These are phyloP conservation scores for Tolypocladium nubicola DNA, from an alignment of 2,329 filamentous ascomycete genomes.

Conservation along the genomic window DNA sequence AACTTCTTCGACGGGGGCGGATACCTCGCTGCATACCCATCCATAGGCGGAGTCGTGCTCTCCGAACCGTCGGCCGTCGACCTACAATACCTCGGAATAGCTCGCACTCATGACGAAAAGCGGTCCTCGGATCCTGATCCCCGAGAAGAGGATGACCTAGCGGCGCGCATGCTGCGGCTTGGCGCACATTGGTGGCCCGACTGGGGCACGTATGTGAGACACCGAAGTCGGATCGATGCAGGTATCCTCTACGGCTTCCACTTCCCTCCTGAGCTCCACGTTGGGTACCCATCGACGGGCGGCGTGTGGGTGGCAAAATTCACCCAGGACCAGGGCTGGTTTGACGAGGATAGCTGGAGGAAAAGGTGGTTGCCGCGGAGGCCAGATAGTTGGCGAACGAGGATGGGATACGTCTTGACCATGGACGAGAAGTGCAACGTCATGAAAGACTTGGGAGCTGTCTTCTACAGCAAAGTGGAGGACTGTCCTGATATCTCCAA, in stretches of 20 bases:
- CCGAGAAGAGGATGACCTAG: not conserved
- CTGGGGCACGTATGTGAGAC: not conserved
- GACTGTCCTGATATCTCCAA: not conserved
- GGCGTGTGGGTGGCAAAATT: not conserved
- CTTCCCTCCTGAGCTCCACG: not conserved
- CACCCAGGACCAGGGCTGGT: not conserved
- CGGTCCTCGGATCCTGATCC: not conserved
- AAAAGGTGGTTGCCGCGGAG: not conserved
- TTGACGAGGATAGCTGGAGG: no score
- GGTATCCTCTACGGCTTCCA: not conserved
- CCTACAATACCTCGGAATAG: not conserved
- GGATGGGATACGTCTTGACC: not conserved
- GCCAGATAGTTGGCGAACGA: not conserved
- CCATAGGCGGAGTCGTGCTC: not conserved
- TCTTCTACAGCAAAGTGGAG: not conserved
- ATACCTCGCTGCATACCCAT: not conserved
- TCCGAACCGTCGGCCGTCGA: not conserved
- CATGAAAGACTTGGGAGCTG: not conserved
- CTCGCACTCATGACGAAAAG: not conserved
- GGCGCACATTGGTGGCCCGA: constrained; percentile 2
- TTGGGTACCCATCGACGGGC: not conserved
- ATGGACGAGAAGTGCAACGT: not conserved
- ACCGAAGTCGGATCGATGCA: not conserved
- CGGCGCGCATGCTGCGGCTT: constrained; percentile 2
- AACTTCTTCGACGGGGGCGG: not conserved